Conservation (phyloP, 148 eudicot genomes). For the Linanthus parryae region DNA sequence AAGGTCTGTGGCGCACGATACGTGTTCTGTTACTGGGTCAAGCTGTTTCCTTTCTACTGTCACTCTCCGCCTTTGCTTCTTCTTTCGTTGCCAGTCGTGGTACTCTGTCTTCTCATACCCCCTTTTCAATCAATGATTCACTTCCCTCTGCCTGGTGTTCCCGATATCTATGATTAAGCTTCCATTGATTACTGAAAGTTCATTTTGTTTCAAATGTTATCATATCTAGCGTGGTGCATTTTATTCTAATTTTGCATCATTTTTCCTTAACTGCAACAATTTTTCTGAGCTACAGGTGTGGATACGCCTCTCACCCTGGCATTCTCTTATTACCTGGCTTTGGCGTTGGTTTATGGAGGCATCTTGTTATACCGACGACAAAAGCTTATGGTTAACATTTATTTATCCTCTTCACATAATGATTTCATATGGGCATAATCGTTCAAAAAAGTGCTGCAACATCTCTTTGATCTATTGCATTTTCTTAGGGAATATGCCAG, state of each 20-base stretch:
- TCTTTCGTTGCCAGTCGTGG: conserved; percentile 50
- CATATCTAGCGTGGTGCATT: no score
- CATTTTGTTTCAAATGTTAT: no score
- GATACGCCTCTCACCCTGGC: conserved; percentile 76
- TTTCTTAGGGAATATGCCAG: no score
- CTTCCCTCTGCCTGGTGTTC: no score
- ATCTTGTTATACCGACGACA: conserved; percentile 64
- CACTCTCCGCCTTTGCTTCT: conserved; percentile 43
- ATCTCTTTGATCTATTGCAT: no score
- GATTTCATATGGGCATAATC: no score
- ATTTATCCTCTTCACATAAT: no score
- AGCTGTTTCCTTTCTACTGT: conserved; percentile 45
- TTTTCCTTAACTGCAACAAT: no score
- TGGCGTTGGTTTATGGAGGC: conserved; percentile 70
- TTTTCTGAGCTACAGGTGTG: conserved; percentile 35
- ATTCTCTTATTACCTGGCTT: conserved; percentile 52
- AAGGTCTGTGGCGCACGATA: conserved; percentile 15
- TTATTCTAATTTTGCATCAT: neutral
- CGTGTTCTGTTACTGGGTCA: conserved; percentile 48
- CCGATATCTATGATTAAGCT: neutral
- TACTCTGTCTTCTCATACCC: conserved; percentile 4
- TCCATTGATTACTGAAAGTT: no score
- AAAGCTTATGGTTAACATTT: conserved; percentile 45
- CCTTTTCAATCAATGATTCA: no score
- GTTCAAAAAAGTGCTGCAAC: no score